Evolutionary conservation across 495 filamentous ascomycete genomes (phyloP).

Genomic region (Oidiodendron maius): DNA sequence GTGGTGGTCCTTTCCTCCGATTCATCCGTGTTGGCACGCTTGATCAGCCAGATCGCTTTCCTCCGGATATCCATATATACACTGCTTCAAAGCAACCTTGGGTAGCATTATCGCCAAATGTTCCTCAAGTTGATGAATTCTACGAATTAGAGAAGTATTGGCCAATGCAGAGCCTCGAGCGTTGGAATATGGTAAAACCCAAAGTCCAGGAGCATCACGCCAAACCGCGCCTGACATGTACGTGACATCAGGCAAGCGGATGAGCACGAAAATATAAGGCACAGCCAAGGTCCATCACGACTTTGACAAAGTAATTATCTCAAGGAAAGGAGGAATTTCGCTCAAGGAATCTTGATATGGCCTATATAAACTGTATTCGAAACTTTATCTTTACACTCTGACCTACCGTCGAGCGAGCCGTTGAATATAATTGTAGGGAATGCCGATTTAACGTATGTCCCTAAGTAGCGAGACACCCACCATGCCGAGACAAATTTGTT

Average conservation of each 20-base stretch:
- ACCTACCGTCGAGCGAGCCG: no score
- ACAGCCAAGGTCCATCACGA: no score
- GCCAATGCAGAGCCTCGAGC: background rate
- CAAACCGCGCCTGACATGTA: background rate
- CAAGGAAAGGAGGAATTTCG: no score
- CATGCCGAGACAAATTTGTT: no score
- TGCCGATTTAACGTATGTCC: no score
- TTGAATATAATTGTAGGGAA: no score
- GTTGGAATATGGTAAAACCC: background rate
- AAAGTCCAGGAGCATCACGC: background rate
- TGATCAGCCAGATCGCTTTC: background rate
- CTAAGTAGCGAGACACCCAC: no score
- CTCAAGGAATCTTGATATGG: no score
- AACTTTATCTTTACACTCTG: no score
- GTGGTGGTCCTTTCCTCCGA: background rate
- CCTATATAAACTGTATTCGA: no score
- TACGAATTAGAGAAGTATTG: conserved; percentile 1
- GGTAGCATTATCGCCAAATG: background rate
- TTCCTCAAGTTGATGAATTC: background rate
- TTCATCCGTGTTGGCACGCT: conserved; percentile 2
- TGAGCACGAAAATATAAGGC: no score
- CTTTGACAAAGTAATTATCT: no score
- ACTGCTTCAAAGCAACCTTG: background rate
- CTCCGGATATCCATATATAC: background rate
- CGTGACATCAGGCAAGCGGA: background rate